A percentile compares a stretch with the other conserved stretches of the same genome.
phyloP scores from a whole-genome alignment of 1,139 yeast species.

The Scheffersomyces illinoinensis region DNA sequence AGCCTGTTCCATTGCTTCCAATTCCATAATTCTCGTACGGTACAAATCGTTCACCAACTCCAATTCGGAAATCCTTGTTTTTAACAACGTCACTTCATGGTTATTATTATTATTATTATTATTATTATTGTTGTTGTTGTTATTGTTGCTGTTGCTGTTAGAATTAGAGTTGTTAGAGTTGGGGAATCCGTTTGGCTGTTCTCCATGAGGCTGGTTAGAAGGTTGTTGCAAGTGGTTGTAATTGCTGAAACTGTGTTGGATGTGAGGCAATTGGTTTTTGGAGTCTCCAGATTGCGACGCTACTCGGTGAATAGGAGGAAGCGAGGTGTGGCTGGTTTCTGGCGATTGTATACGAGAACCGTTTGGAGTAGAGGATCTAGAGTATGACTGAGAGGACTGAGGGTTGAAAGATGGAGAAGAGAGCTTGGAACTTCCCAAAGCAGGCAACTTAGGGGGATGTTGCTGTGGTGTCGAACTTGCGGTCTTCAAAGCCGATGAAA shows the following conservation, averaged over 20 bases:
- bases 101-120: conserved; percentile 7
- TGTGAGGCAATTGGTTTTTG: conserved; percentile 24
- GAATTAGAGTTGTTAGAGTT: conserved; percentile 12
- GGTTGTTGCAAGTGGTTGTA: conserved; percentile 12
- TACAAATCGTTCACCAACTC: conserved; percentile 88
- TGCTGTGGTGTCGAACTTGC: conserved; percentile 17
- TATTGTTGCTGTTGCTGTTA: conserved; percentile 13
- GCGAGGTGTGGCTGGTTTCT: conserved; percentile 24
- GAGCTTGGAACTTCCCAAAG: conserved; percentile 23
- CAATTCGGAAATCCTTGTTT: conserved; percentile 82
- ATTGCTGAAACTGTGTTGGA: conserved; percentile 18
- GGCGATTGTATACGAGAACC: conserved; percentile 22
- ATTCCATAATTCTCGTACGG: conserved; percentile 76
- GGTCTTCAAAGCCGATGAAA: conserved; percentile 35
- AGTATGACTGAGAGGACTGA: conserved; percentile 24
- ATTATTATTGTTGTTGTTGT: no score
- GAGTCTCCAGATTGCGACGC: conserved; percentile 16
- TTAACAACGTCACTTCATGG: conserved; percentile 55
- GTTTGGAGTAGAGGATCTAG: conserved; percentile 12
- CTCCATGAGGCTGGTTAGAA: conserved; percentile 13
- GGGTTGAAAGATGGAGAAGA: conserved; percentile 49
- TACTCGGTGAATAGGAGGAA: conserved; percentile 40
- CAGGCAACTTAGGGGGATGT: conserved; percentile 35
- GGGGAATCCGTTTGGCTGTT: conserved; percentile 9
- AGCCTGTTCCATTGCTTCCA: conserved; percentile 71